Evolutionary conservation across 1,284 basidiomycete genomes (phyloP).

Genomic region (Ganoderma lucidum): DNA sequence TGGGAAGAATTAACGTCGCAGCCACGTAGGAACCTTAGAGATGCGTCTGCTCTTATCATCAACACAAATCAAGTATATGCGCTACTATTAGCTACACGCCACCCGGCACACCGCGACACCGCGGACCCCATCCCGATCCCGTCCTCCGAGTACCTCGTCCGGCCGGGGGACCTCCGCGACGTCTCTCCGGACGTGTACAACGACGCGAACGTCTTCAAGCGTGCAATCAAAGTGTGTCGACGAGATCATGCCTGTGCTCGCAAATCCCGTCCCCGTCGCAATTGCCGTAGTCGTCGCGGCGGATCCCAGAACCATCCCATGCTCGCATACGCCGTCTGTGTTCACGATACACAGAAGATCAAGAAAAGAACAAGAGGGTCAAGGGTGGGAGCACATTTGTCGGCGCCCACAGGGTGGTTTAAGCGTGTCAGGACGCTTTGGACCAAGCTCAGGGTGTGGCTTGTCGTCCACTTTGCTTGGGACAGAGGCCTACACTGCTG

Average conservation of each 20-base stretch:
- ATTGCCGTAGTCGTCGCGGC: slow-evolving; percentile 7
- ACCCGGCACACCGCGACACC: slow-evolving; percentile 77
- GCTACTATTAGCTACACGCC: slow-evolving; percentile 85
- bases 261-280: slow-evolving; percentile 11
- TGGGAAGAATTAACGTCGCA: slow-evolving; percentile 10
- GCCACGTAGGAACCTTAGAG: slow-evolving; percentile 62
- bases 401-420: slow-evolving; percentile 60
- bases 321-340: slow-evolving; percentile 1
- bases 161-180: slow-evolving; percentile 57
- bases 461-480: slow-evolving; percentile 81
- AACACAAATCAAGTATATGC: slow-evolving; percentile 83
- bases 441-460: slow-evolving; percentile 72
- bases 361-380: slow-evolving; percentile 81
- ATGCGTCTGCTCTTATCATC: slow-evolving; percentile 81
- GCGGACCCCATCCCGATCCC: slow-evolving; percentile 71
- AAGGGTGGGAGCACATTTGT: slow-evolving; percentile 63
- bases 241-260: slow-evolving; percentile 20
- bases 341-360: slow-evolving; percentile 59
- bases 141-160: slow-evolving; percentile 75
- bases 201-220: slow-evolving; percentile 60
- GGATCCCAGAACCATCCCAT: not conserved
- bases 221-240: slow-evolving; percentile 62
- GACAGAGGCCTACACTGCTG: slow-evolving; percentile 70
- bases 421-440: slow-evolving; percentile 71
- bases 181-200: slow-evolving; percentile 66